Conservation (phyloP, 371 early-diverging fungal species). For the Rhizopus delemar region DNA sequence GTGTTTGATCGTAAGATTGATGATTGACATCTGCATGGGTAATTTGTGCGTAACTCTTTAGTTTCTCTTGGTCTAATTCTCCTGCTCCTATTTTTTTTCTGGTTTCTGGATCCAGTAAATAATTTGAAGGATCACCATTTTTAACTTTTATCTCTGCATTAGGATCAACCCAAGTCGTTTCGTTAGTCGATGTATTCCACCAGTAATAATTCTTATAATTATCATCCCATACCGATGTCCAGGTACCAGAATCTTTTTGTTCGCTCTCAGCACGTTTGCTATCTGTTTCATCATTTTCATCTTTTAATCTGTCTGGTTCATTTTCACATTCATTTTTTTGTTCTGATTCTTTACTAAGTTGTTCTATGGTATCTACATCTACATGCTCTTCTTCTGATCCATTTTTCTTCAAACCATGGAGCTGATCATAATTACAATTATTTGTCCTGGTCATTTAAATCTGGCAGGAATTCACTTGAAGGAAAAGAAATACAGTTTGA, state of each 20-base stretch:
- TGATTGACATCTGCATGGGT: not conserved
- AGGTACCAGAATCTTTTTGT: conserved; percentile 17
- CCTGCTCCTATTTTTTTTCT: conserved; percentile 34
- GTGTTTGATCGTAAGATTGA: conserved; percentile 6
- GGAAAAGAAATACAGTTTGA: too few species aligned
- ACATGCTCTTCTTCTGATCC: not conserved
- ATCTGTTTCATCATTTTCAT: not conserved
- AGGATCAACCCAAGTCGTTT: conserved; percentile 59
- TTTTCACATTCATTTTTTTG: not conserved
- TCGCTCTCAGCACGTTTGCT: not conserved
- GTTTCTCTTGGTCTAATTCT: not conserved
- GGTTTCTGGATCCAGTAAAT: conserved; percentile 41
- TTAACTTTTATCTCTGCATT: not conserved
- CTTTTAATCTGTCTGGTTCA: not conserved
- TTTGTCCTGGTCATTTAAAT: too few species aligned
- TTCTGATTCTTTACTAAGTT: not conserved
- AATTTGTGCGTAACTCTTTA: not conserved
- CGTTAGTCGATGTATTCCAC: conserved; percentile 64
- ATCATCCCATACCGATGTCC: conserved; percentile 61
- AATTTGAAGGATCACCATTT: conserved; percentile 29
- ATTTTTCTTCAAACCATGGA: not conserved
- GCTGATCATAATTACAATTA: too few species aligned
- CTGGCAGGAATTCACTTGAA: too few species aligned
- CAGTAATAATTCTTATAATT: conserved; percentile 56
- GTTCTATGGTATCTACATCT: not conserved